Evolutionary conservation across 176 grass and related monocot species (phyloP).

Genomic region (Ampelocalamus luodianensis): DNA sequence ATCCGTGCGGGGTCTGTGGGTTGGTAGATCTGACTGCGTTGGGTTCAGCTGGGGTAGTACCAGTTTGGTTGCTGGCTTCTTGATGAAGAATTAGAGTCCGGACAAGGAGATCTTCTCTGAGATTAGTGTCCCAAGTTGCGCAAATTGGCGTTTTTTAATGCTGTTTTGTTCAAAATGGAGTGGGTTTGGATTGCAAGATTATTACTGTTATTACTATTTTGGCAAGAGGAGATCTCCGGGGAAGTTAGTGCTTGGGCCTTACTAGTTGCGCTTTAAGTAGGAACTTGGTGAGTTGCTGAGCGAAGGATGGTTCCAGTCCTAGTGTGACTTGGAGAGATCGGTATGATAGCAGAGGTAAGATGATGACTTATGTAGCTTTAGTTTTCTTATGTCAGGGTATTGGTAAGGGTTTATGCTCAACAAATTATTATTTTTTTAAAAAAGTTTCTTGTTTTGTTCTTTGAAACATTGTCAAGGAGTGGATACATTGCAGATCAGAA

Average conservation of each 20-base stretch:
- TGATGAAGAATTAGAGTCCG: background rate
- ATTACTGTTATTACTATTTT: background rate
- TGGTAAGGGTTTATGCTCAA: background rate
- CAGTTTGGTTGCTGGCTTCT: background rate
- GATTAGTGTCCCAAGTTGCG: background rate
- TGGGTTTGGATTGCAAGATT: too few relatives aligned
- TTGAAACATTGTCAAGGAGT: too few relatives aligned
- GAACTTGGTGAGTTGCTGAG: background rate
- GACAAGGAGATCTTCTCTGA: background rate
- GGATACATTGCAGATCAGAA: background rate
- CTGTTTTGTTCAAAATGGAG: too few relatives aligned
- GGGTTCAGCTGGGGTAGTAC: background rate
- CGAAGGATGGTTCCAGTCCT: too few relatives aligned
- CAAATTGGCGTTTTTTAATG: background rate
- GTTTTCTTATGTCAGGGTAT: background rate
- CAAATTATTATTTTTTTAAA: too few relatives aligned
- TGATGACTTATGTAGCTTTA: background rate
- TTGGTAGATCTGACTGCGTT: background rate
- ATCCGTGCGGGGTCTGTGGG: background rate
- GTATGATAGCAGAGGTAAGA: background rate
- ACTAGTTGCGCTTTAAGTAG: background rate
- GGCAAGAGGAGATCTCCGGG: background rate
- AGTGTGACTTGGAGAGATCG: background rate
- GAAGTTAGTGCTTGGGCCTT: background rate
- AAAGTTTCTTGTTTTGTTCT: too few relatives aligned